Conservation (phyloP, 352 stramenopile species). For the Thalassiosira exigua region DNA sequence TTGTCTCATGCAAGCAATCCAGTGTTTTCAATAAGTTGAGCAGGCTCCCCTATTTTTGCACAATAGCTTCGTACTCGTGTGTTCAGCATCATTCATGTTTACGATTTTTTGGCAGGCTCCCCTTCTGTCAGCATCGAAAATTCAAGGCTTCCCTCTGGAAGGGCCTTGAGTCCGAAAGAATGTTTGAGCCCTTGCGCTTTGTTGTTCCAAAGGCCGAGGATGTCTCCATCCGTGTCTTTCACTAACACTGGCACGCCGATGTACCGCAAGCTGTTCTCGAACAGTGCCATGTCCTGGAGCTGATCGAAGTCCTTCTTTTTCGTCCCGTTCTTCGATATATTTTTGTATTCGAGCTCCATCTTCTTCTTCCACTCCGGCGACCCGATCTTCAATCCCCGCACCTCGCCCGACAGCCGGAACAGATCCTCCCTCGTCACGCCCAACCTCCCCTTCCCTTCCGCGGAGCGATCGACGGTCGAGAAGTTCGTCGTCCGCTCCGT, state of each 20-base stretch:
- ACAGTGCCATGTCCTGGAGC: slow-evolving; percentile 35
- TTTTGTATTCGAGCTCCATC: slow-evolving; percentile 24
- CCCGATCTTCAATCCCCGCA: slow-evolving; percentile 1
- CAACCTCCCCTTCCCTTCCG: slow-evolving; percentile 2
- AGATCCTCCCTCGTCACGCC: slow-evolving; percentile 27
- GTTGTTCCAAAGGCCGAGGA: slow-evolving; percentile 34
- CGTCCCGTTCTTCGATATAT: slow-evolving; percentile 5
- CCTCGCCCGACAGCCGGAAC: slow-evolving; percentile 23
- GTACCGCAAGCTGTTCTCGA: slow-evolving; percentile 43
- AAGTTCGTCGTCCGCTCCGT: slow-evolving; percentile 50
- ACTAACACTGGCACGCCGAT: slow-evolving; percentile 50
- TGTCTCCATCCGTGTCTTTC: slow-evolving; percentile 45
- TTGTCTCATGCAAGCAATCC: no score
- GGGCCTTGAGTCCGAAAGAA: slow-evolving; percentile 30
- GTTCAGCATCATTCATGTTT: no score
- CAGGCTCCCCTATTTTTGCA: no score
- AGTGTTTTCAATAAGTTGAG: no score
- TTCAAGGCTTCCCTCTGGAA: no score
- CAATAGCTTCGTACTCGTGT: no score
- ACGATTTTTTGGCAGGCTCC: no score
- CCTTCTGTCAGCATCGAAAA: no score
- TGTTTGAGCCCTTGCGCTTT: slow-evolving; percentile 33
- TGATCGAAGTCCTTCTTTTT: slow-evolving; percentile 22
- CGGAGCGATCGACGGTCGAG: slow-evolving; percentile 35
- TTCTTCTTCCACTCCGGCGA: slow-evolving; percentile 25